Conservation (phyloP, 2,329 filamentous ascomycete species). For the Cercospora zeina region DNA sequence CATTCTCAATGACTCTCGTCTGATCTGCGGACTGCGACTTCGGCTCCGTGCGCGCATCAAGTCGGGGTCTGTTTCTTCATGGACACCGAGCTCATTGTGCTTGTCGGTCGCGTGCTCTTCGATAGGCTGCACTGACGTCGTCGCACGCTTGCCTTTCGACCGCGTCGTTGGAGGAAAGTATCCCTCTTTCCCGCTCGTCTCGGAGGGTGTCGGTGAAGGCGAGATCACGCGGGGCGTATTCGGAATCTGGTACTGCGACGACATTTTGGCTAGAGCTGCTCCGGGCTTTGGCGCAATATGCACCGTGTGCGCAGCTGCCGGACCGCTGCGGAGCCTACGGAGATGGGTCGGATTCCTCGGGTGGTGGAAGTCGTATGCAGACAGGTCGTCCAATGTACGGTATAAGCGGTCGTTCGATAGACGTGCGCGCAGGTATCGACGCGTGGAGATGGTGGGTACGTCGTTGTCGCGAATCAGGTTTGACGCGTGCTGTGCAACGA, state of each 20-base stretch:
- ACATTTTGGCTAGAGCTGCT: slow-evolving; percentile 26
- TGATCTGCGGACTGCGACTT: slow-evolving; percentile 66
- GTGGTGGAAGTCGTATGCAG: neutral
- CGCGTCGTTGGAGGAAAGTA: slow-evolving; percentile 76
- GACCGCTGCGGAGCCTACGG: slow-evolving; percentile 19
- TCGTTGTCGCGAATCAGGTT: slow-evolving; percentile 19
- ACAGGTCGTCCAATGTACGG: neutral
- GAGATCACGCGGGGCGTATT: slow-evolving; percentile 85
- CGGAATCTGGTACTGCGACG: slow-evolving; percentile 61
- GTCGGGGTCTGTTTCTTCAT: slow-evolving; percentile 51
- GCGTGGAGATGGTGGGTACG: slow-evolving; percentile 6
- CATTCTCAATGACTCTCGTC: slow-evolving; percentile 31
- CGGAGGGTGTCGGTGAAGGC: slow-evolving; percentile 75
- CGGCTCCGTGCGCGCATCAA: slow-evolving; percentile 63
- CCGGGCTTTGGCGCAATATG: slow-evolving; percentile 11
- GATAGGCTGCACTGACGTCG: slow-evolving; percentile 59
- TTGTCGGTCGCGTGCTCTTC: slow-evolving; percentile 54
- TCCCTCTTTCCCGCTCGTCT: slow-evolving; percentile 56
- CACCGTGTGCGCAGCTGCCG: slow-evolving; percentile 18
- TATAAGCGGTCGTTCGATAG: neutral
- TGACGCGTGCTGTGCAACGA: slow-evolving; percentile 21
- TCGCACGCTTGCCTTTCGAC: slow-evolving; percentile 66
- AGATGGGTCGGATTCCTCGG: neutral
- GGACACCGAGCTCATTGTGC: slow-evolving; percentile 19
- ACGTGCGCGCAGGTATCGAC: neutral